Evolutionary conservation across 2,329 filamentous ascomycete species (phyloP), one percentile per base, ranked within the genome.

Genomic region (Aspergillus candidus): DNA sequence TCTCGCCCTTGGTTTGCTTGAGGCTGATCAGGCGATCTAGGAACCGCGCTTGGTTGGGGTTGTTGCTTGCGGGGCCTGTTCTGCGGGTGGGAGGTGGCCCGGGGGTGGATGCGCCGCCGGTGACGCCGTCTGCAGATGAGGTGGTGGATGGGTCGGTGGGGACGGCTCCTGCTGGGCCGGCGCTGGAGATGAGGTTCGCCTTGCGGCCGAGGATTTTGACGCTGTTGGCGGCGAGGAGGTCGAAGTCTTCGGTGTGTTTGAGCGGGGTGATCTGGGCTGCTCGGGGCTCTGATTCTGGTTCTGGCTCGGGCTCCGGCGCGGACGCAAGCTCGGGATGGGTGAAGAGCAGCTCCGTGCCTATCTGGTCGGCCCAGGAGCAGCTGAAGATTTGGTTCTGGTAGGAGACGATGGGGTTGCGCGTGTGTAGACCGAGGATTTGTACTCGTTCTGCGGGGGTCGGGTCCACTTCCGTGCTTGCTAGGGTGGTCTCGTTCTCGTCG

Each of bases 311-410:
- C 13, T 49, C 50, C 31, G 51, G 39, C 4, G 55, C 61, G 10
- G 62, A 55, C 43, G 66, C 53, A 6, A 60, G 49, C 34, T 65
- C 49, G 32, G 58, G 53, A 49, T 74, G 67, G 49, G 73, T 76
- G 56, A 96, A 84, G 34, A 94, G 78, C 51, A 90, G 71, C 54
- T 94, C 88, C 0, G 89, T 94, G 31, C 91, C 91, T 35, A 94
- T 79, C 47, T 88, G 84, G 49, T 86, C 81, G 10, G 80, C 78
- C 91, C 91, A 97, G 36, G 80, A 71, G 52, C 88, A 91, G 51
- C 80, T 82, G 61, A 90, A 93, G 15, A 94, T 72, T 49, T 83
- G 79, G 27, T 85, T 86, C 46, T 84, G 78, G 67, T 94, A 94
- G 15, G 85, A 84, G 47, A 95, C 76, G 22, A 95, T 71, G 0